Evolutionary conservation across 2,329 filamentous ascomycete genomes (phyloP), one percentile per base, ranked within the genome.

Genomic region (Nigrospora oryzae): DNA sequence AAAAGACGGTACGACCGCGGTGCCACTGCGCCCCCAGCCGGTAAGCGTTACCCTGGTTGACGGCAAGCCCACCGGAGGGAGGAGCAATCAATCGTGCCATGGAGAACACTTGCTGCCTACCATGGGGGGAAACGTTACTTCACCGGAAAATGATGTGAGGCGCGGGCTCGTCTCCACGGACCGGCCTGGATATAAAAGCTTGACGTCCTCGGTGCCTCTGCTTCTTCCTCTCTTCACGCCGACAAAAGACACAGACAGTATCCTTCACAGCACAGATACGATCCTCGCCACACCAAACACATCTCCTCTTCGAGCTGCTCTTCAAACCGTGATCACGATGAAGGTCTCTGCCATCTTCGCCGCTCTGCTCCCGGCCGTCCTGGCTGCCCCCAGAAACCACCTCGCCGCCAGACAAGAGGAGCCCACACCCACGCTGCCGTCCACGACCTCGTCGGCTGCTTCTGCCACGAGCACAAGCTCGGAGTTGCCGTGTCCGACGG

Each of bases 401-500:
- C 23, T 36, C 7, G 4, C 23, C 40, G 40, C 33, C 14, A 13
- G 40, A 13, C 40, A 36, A 14, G 40, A 36, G n/a, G 23, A 32
- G 16, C 17, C 40, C 13, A 15, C 40, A 7, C 23, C 40, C 17
- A n/a, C 34, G n/a, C 23, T 19, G 14, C 17, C 34, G 10, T 16
- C 17, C 11, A 28, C 40, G 12, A 42, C 2, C 23, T 28, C 40
- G 13, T 16, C 39, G 39, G 31, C n/a, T 13, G 28, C 30, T 8
- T 16, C 38, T 4, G 28, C 38, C 11, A 19, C 31, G 31, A 34
- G 13, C 33, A 42, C 33, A 14, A 30, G 32, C 2, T 12, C 40
- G 28, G 40, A 42, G 17, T 16, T 42, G 34, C 40, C 40, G 33
- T 42, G 40, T 12, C 40, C 40, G 17, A 42, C 40, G 32, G 36